These are phyloP conservation scores for Gnaphalium uliginosum DNA, from an alignment of 129 eudicot species.

Conservation along the genomic window DNA sequence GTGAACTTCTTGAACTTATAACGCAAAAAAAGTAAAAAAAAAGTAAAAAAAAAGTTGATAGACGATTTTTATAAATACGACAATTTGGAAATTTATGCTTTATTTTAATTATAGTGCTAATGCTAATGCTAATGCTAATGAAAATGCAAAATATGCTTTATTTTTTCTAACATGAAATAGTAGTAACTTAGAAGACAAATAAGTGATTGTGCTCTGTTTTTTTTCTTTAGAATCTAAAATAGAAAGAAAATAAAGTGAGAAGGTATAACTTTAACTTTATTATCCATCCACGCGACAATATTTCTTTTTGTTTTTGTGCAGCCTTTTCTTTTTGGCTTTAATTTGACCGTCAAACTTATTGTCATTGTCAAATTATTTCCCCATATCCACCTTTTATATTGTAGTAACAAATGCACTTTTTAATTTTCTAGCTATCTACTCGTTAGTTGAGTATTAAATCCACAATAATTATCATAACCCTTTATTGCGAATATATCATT, in stretches of 20 bases:
- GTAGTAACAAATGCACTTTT: not conserved
- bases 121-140: no score
- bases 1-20: no score
- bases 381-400: not conserved
- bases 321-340: slow-evolving; percentile 38
- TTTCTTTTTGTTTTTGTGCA: slow-evolving; percentile 41
- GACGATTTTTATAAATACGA: no score
- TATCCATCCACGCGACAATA: slow-evolving; percentile 33
- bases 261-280: slow-evolving; percentile 36
- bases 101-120: no score
- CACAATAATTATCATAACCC: no score
- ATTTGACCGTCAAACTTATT: slow-evolving; percentile 34
- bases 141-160: no score
- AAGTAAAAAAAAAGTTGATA: no score
- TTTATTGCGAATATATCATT: no score
- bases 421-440: not conserved
- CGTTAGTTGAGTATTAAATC: not conserved
- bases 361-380: slow-evolving; percentile 34
- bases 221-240: slow-evolving; percentile 21
- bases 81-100: no score
- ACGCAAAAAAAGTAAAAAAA: no score
- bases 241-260: slow-evolving; percentile 29
- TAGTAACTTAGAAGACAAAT: slow-evolving; percentile 10
- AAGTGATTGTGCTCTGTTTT: slow-evolving; percentile 31
- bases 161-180: no score